Evolutionary conservation across 495 filamentous ascomycete species (phyloP).

Genomic region (Penicillium dipodomyicola): DNA sequence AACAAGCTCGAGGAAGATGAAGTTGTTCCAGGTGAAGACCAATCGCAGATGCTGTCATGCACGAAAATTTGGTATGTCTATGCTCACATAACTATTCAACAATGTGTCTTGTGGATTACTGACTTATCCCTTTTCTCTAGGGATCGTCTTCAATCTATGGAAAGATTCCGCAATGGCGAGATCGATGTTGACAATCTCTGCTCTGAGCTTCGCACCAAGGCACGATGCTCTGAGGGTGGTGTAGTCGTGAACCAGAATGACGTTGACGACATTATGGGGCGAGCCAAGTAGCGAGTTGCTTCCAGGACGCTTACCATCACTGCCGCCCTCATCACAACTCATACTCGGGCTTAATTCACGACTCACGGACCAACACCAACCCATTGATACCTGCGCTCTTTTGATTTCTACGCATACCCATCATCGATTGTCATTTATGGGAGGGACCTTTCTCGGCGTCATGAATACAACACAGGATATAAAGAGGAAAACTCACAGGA

Average conservation of each 20-base stretch:
- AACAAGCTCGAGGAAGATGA: constrained; percentile 64
- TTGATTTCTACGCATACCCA: constrained; percentile 29
- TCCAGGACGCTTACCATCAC: constrained; percentile 2
- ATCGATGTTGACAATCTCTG: constrained; percentile 93
- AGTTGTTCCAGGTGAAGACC: constrained; percentile 62
- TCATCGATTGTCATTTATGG: constrained; percentile 27
- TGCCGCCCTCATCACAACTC: not conserved
- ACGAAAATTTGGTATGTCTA: constrained; percentile 84
- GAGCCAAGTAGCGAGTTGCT: constrained; percentile 31
- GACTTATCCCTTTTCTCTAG: constrained; percentile 47
- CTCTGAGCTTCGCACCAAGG: constrained; percentile 91
- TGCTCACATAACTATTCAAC: not conserved
- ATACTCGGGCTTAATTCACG: constrained; percentile 17
- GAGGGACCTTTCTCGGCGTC: constrained; percentile 26
- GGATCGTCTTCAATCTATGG: constrained; percentile 87
- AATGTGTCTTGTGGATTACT: not conserved
- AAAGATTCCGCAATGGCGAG: constrained; percentile 80
- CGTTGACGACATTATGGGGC: constrained; percentile 75
- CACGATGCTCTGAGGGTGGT: constrained; percentile 88
- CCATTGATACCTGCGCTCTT: constrained; percentile 21
- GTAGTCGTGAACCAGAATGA: constrained; percentile 90
- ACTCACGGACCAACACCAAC: constrained; percentile 23
- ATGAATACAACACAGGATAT: constrained; percentile 22
- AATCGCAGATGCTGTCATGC: constrained; percentile 70
- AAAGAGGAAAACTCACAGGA: constrained; percentile 12